Evolutionary conservation across 2,329 filamentous ascomycete species (phyloP).

Genomic region (Calonectria hawksworthii): DNA sequence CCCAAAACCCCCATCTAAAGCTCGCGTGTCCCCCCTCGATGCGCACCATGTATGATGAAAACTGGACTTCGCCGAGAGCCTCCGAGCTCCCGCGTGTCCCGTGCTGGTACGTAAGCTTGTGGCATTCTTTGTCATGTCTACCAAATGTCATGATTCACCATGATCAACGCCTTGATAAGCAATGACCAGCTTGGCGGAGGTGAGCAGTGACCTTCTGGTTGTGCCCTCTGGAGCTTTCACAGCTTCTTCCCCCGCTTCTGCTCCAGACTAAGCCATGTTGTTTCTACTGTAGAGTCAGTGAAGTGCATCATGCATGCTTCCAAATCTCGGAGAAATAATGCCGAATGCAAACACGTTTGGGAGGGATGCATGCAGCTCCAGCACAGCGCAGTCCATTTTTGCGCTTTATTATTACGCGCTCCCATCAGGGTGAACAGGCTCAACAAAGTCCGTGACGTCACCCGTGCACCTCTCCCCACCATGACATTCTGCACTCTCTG

Average conservation of each 20-base stretch:
- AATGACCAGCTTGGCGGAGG: neutral
- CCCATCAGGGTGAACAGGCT: neutral
- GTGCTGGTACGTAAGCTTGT: neutral
- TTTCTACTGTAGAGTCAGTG: neutral
- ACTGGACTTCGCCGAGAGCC: constrained; percentile 2
- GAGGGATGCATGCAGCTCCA: neutral
- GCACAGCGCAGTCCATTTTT: neutral
- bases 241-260: neutral
- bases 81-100: neutral
- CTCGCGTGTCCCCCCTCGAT: neutral
- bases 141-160: constrained; percentile 5
- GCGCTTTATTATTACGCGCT: neutral
- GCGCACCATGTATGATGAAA: neutral
- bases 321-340: constrained; percentile 8
- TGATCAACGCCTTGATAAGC: neutral
- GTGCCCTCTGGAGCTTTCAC: neutral
- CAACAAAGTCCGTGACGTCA: neutral
- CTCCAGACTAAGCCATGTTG: neutral
- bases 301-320: neutral
- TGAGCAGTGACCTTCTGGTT: neutral
- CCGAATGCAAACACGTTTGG: neutral
- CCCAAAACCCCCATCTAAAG: neutral
- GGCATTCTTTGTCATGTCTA: constrained; percentile 7
- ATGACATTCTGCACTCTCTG: neutral
- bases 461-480: neutral